Evolutionary conservation across 352 stramenopile species (phyloP), one percentile per base, ranked within the genome.

Genomic region (Pythium periplocum): DNA sequence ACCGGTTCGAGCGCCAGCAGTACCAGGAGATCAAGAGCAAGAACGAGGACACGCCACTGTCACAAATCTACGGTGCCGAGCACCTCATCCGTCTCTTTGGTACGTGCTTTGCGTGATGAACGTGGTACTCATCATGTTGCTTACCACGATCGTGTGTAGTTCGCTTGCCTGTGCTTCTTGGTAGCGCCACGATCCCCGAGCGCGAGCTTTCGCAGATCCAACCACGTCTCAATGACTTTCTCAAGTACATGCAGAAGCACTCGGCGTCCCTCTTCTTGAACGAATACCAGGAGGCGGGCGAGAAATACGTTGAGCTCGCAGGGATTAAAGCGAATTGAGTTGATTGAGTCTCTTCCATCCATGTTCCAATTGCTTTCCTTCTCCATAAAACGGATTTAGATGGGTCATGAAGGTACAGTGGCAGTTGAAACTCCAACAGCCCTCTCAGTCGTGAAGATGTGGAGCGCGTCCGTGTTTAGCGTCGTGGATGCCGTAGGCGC

Each of bases 11-110:
- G 59, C 83, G 90, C 40, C 67, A 70, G 49, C 91, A 98, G 76
- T 97, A 91, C 59, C 68, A 93, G 40, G 65, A 92, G 42, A 71
- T 95, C 31, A 72, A 81, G 57, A 62, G 79, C 45, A 71, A 75
- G 47, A 64, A 87, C 45, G 59, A 72, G 35, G 73, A 82, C 43
- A 73, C 69, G 53, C 74, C 73, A 37, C 72, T 93, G 17, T 93
- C 85, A n/a, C 68, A 96, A 61, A 83, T 97, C 32, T 98, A 98
- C 59, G 90, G 90, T 30, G 88, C 81, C 11, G 88, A 98, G 56
- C 87, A 97, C 47, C 69, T 98, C 4, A 72, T 97, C 30, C 74
- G 91, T 43, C 66, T 97, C 17, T 96, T 98, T 65, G 75, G 88
- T 87, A 57, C 66, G 74, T 85, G 32, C 3, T 64, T 55, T 26